Base-by-base conservation (phyloP, 371 early-diverging fungal species). In the Mucor lusitanicus region DNA sequence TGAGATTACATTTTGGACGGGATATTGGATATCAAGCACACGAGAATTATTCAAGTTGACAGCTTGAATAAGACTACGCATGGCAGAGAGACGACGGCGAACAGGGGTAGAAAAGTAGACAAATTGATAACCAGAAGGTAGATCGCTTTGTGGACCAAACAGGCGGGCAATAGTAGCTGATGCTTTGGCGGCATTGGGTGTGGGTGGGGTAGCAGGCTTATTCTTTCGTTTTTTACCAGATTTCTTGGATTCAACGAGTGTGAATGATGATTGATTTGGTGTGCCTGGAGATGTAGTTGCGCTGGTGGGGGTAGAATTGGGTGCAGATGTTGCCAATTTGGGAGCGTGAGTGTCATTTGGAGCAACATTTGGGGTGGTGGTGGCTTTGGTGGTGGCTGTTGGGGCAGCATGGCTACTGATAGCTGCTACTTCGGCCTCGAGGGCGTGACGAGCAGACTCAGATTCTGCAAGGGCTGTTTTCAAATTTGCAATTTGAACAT, bases 1-100 rank as follows among this genome's bases (percentile, higher is more conserved):
- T 28, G 61, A 11, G 19, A 35, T 28, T 21, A 63, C 54, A 8
- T 28, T 12, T 17, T n/a, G 19, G 6, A 4, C 54, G 6, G 63
- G 63, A 19, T 63, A 63, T 11, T 63, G 63, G 17, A 54, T 39
- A 54, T 46, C 54, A 2, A 63, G 39, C 1, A 63, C 11, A 13
- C 63, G 53, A 35, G 17, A 28, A 12, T 11, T 46, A 32, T 63
- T 54, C 2, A 63, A 17, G 5, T 27, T 13, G n/a, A 42, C 3
- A 15, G 13, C 27, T 1, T 6, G 5, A 6, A 59, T 5, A 6
- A n/a, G 15, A 15, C 12, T 2, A 17, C 42, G 23, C 1, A 39
- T 13, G 23, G 23, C 15, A 4, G 19, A 19, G 6, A 59, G 11
- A 7, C 37, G 39, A 17, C 35, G 35, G 4, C 37, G 37, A n/a